These are phyloP conservation scores for Ophiostoma novo-ulmi DNA, from an alignment of 2,329 filamentous ascomycete species.

Conservation along the genomic window DNA sequence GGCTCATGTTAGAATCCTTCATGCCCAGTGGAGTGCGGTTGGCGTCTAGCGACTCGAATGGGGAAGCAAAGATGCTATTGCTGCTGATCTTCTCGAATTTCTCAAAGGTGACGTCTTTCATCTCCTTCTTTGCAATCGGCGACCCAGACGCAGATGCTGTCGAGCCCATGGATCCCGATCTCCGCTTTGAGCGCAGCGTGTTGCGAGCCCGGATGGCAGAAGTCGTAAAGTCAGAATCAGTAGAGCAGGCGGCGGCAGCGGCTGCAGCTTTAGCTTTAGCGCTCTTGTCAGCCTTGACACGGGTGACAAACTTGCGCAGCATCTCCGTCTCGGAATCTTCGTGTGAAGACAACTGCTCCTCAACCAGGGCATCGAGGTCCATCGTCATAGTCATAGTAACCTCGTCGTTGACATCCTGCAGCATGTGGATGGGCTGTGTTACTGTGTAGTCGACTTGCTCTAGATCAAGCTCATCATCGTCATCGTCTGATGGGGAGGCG, in stretches of 20 bases:
- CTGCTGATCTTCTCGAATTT: background rate
- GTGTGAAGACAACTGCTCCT: conserved; percentile 26
- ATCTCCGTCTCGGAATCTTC: conserved; percentile 36
- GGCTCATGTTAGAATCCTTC: conserved; percentile 37
- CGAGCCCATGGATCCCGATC: conserved; percentile 31
- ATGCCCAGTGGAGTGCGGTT: conserved; percentile 34
- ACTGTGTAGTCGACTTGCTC: conserved; percentile 21
- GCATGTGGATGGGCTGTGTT: conserved; percentile 23
- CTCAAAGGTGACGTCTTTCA: background rate
- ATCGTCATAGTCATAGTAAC: conserved; percentile 28
- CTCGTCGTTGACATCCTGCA: conserved; percentile 23
- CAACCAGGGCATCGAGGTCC: conserved; percentile 18
- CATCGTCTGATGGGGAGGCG: background rate
- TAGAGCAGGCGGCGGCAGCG: conserved; percentile 17
- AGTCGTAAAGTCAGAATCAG: background rate
- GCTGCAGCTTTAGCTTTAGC: conserved; percentile 33
- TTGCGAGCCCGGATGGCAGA: conserved; percentile 18
- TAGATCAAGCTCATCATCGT: conserved; percentile 5
- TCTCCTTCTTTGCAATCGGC: conserved; percentile 30
- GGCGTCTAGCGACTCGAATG: conserved; percentile 9
- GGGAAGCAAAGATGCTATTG: conserved; percentile 14
- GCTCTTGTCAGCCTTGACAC: conserved; percentile 34
- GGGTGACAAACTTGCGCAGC: conserved; percentile 36
- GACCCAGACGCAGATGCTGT: conserved; percentile 33
- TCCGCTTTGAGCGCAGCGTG: conserved; percentile 27